Base-by-base conservation (phyloP, 2,329 filamentous ascomycete genomes). In the Emmonsiellopsis sp. region DNA sequence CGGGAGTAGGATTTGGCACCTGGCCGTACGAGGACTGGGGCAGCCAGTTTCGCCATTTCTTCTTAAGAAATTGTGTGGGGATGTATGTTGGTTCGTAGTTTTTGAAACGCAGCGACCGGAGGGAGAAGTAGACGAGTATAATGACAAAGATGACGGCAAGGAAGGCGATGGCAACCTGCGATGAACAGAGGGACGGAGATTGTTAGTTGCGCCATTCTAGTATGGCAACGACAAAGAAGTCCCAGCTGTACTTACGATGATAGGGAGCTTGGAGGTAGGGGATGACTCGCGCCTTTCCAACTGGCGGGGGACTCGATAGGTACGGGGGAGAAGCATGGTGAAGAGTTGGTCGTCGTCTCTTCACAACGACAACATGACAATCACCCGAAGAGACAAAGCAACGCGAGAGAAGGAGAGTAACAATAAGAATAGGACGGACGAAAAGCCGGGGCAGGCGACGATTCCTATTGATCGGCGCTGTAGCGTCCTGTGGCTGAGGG, bases 11-110 rank as follows among this genome's bases (percentile, higher is more conserved):
- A 34, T 56, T 59, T 1, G 67, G 63, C 9, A 73, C 67, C 53
- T 70, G 71, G 48, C 72, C 70, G 50, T 75, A 76, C 44, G 70
- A 66, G 43, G 65, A 64, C 49, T 63, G 66, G 5, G 71, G 71
- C 2, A 66, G 67, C 79, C 79, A 80, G 57, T 70, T 69, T 52
- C 68, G 68, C 79, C 79, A 81, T 63, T 72, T 68, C 15, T 68
- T 69, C 62, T 79, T 81, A 34, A 81, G 61, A 53, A 67, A 75
- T 30, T 70, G 67, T 1, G 76, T 77, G 4, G 79, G 76, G 20
- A 80, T 68, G 54, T 76, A 76, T 65, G 71, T 79, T 2, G 78
- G 77, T 31, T 76, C 68, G 52, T 66, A 71, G 56, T 78, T 67
- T 49, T 67, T 67, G 52, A 66, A 63, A 35, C 76, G 74, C 40